These are phyloP conservation scores for Cercospora citrullina DNA, from an alignment of 2,329 filamentous ascomycete genomes.

Conservation along the genomic window DNA sequence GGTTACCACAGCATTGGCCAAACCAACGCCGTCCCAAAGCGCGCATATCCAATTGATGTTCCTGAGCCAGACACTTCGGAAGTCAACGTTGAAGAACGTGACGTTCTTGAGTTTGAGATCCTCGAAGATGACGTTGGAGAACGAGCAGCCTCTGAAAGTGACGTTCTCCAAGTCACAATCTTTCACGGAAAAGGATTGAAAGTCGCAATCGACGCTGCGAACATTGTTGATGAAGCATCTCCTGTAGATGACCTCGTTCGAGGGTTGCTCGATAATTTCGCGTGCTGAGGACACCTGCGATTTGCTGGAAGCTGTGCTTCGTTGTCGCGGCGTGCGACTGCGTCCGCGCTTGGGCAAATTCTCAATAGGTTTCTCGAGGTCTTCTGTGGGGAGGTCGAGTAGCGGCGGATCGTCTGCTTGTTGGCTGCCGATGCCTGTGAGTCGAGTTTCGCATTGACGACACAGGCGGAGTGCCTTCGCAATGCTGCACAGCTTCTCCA, in stretches of 20 bases:
- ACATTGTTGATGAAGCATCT: slow-evolving; percentile 15
- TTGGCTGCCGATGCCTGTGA: slow-evolving; percentile 5
- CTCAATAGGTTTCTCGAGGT: neutral
- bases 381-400: slow-evolving; percentile 7
- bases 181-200: slow-evolving; percentile 13
- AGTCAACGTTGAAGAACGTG: slow-evolving; percentile 13
- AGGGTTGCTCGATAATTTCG: neutral
- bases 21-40: slow-evolving; percentile 4
- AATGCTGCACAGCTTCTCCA: slow-evolving; percentile 8
- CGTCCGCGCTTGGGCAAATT: neutral
- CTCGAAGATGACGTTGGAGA: slow-evolving; percentile 15
- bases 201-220: slow-evolving; percentile 9
- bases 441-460: slow-evolving; percentile 6
- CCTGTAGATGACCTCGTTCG: slow-evolving; percentile 13
- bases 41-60: slow-evolving; percentile 12
- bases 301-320: neutral
- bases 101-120: slow-evolving; percentile 18
- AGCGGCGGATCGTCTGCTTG: neutral
- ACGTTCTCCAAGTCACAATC: slow-evolving; percentile 12
- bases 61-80: slow-evolving; percentile 9
- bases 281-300: neutral
- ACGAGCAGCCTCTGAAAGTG: slow-evolving; percentile 12
- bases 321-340: neutral
- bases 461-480: slow-evolving; percentile 3
- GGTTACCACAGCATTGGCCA: slow-evolving; percentile 11